phyloP scores from a whole-genome alignment of 352 stramenopile genomes.

The Phytophthora colocasiae region DNA sequence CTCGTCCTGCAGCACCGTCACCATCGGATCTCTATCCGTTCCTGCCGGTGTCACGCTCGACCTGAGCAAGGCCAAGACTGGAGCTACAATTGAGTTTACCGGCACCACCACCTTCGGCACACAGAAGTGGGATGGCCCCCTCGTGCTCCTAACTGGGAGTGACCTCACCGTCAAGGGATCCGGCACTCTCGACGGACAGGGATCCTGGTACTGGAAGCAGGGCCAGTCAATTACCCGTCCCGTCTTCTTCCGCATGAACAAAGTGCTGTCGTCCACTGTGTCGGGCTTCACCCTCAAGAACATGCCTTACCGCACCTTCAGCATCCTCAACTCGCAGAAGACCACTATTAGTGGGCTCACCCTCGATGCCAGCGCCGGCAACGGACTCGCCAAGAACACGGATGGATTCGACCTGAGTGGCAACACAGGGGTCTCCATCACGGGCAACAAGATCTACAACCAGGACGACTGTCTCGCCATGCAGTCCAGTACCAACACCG shows the following conservation, averaged over 20 bases:
- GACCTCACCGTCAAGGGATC: slow-evolving; percentile 27
- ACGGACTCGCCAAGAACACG: slow-evolving; percentile 20
- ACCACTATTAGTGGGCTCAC: slow-evolving; percentile 20
- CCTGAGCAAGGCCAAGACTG: slow-evolving; percentile 33
- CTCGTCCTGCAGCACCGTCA: slow-evolving; percentile 35
- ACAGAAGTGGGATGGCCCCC: slow-evolving; percentile 33
- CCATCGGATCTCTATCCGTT: slow-evolving; percentile 24
- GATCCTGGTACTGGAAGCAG: slow-evolving; percentile 44
- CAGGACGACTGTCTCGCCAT: slow-evolving; percentile 25
- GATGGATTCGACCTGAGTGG: slow-evolving; percentile 15
- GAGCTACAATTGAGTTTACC: slow-evolving; percentile 36
- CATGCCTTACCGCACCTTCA: slow-evolving; percentile 30
- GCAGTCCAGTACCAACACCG: slow-evolving; percentile 27
- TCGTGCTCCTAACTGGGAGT: slow-evolving; percentile 30
- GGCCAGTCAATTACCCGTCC: slow-evolving; percentile 21
- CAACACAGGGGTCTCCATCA: slow-evolving; percentile 20
- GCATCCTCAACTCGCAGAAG: slow-evolving; percentile 25
- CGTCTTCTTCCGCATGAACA: slow-evolving; percentile 16
- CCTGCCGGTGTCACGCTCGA: slow-evolving; percentile 24
- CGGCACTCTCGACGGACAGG: slow-evolving; percentile 40
- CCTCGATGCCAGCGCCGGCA: slow-evolving; percentile 8
- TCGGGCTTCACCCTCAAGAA: slow-evolving; percentile 44
- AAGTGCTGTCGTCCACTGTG: slow-evolving; percentile 20
- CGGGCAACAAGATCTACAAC: slow-evolving; percentile 23
- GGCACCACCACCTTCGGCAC: slow-evolving; percentile 44